These are phyloP conservation scores for Fusarium torulosum DNA, from an alignment of 2,329 filamentous ascomycete genomes.

Conservation along the genomic window DNA sequence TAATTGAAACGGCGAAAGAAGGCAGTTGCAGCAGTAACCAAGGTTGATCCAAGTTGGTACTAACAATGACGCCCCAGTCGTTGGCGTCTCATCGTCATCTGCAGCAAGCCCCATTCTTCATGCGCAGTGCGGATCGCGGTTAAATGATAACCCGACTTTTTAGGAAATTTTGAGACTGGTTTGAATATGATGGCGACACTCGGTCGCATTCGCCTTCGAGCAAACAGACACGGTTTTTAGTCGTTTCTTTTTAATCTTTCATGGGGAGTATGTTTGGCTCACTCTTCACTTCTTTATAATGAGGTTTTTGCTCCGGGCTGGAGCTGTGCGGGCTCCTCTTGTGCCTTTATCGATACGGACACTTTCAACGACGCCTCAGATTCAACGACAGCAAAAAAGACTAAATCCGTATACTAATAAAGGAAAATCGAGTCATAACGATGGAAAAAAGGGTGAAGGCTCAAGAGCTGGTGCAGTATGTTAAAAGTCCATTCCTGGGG, in stretches of 20 bases:
- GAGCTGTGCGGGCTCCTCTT: constrained; percentile 43
- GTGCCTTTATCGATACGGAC: constrained; percentile 36
- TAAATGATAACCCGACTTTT: constrained; percentile 39
- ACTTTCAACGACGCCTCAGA: constrained; percentile 45
- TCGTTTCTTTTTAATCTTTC: constrained; percentile 4
- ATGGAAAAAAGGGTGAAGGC: constrained; percentile 13
- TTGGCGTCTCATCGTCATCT: constrained; percentile 42
- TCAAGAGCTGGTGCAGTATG: constrained; percentile 48
- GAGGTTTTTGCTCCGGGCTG: constrained; percentile 48
- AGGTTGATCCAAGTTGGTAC: constrained; percentile 9
- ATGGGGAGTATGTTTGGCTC: constrained; percentile 36
- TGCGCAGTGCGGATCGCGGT: constrained; percentile 24
- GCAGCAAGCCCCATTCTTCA: constrained; percentile 34
- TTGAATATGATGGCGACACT: constrained; percentile 35
- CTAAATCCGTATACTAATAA: neutral
- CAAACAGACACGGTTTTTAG: constrained; percentile 13
- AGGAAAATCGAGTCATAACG: neutral
- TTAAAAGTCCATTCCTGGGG: neutral
- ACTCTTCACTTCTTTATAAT: constrained; percentile 42
- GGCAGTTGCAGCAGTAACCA: constrained; percentile 1
- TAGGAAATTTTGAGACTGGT: constrained; percentile 40
- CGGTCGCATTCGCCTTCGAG: constrained; percentile 5
- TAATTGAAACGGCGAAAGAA: neutral
- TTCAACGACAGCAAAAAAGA: neutral
- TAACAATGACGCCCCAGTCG: constrained; percentile 44